These are phyloP conservation scores for Simplicillium sp. DNA, from an alignment of 2,329 filamentous ascomycete genomes.

Conservation along the genomic window DNA sequence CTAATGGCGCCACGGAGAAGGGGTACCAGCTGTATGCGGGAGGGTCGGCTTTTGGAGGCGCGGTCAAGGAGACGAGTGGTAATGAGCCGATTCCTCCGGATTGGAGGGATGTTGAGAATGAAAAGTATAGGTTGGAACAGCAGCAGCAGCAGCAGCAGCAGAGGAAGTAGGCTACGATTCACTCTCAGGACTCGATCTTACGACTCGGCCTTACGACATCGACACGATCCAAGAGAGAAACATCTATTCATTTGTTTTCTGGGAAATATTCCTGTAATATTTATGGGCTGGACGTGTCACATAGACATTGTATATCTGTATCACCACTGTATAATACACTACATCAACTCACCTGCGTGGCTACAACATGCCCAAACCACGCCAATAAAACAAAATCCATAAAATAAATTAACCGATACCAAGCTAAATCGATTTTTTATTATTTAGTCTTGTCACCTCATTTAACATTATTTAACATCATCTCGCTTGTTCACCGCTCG, in stretches of 20 bases:
- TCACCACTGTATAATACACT: neutral
- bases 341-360: too few relatives aligned
- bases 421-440: too few relatives aligned
- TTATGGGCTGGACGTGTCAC: too few relatives aligned
- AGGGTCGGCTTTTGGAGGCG: conserved; percentile 56
- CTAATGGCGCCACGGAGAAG: conserved; percentile 33
- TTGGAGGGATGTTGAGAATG: conserved; percentile 57
- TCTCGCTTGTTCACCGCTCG: neutral
- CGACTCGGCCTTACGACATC: too few relatives aligned
- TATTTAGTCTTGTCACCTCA: too few relatives aligned
- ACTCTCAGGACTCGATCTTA: too few relatives aligned
- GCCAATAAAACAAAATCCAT: too few relatives aligned
- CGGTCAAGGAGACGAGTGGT: conserved; percentile 56
- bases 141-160: conserved; percentile 12
- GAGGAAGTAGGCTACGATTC: conserved; percentile 1
- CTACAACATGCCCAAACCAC: too few relatives aligned
- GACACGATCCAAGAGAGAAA: too few relatives aligned
- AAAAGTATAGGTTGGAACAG: conserved; percentile 37
- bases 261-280: too few relatives aligned
- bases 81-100: conserved; percentile 53
- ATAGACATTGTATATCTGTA: neutral
- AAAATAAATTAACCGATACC: too few relatives aligned
- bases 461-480: neutral
- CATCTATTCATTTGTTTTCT: too few relatives aligned
- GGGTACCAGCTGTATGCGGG: conserved; percentile 73